Evolutionary conservation across 2,329 filamentous ascomycete genomes (phyloP).

Genomic region (Magnaporthiopsis poae): DNA sequence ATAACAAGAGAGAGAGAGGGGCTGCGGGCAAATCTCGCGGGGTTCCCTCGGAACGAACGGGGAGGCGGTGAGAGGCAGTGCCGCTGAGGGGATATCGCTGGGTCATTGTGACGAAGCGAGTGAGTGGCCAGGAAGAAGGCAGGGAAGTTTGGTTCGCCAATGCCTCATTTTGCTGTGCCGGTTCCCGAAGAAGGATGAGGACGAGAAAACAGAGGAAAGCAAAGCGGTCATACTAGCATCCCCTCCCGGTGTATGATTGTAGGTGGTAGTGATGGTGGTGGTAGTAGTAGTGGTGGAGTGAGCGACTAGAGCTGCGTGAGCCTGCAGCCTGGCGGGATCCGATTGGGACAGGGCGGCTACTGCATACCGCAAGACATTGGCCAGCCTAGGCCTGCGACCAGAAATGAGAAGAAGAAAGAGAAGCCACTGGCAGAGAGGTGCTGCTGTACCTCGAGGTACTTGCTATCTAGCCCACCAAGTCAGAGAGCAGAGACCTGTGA

Average conservation of each 20-base stretch:
- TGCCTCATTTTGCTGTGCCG: not conserved
- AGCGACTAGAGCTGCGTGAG: not conserved
- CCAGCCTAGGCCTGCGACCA: too few species aligned
- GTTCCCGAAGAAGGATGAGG: not conserved
- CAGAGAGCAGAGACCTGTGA: too few species aligned
- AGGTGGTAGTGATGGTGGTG: not conserved
- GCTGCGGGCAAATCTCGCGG: not conserved
- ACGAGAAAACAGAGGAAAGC: not conserved
- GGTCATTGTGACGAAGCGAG: not conserved
- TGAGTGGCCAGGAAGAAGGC: not conserved
- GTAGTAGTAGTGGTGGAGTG: too few species aligned
- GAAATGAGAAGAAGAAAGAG: not conserved
- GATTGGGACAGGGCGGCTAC: too few species aligned
- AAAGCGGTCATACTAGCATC: not conserved
- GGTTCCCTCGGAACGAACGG: not conserved
- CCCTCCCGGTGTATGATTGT: too few species aligned
- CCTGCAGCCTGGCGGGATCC: conserved; percentile 5
- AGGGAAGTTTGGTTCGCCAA: not conserved
- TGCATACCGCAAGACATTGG: too few species aligned
- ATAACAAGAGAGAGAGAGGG: too few species aligned
- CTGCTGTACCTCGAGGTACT: not conserved
- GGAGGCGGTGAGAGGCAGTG: not conserved
- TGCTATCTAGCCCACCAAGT: too few species aligned
- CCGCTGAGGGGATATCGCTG: not conserved
- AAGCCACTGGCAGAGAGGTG: not conserved